Conservation (phyloP, 805 yeast species). For the Yamadazyma ubonensis region DNA sequence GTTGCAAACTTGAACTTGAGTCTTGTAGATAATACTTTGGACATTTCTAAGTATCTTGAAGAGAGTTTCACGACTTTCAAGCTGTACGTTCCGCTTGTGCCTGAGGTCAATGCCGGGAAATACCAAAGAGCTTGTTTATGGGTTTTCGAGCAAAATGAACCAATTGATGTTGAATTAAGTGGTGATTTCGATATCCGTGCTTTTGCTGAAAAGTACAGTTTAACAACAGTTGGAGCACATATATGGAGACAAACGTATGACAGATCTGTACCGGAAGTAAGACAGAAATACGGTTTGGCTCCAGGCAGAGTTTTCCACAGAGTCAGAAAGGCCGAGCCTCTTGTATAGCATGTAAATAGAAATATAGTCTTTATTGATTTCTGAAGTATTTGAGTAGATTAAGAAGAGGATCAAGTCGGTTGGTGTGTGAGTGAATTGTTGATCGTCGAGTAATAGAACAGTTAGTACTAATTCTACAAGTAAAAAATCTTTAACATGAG, state of each 20-base stretch:
- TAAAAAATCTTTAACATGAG: too few species aligned
- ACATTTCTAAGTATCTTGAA: conserved; percentile 37
- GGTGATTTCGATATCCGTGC: conserved; percentile 65
- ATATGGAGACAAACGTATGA: conserved; percentile 88
- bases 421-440: too few species aligned
- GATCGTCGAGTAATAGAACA: too few species aligned
- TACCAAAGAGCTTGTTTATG: conserved; percentile 82
- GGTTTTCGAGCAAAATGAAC: conserved; percentile 74
- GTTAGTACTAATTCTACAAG: too few species aligned
- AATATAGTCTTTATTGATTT: too few species aligned
- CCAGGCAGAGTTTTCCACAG: conserved; percentile 73
- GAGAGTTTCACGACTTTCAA: conserved; percentile 42
- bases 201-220: conserved; percentile 54
- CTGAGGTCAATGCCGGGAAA: conserved; percentile 79
- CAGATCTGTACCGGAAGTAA: conserved; percentile 62
- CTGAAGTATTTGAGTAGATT: too few species aligned
- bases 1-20: conserved; percentile 62
- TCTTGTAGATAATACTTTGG: conserved; percentile 57
- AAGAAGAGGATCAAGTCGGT: too few species aligned
- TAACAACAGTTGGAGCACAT: conserved; percentile 88
- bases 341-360: conserved; percentile 9
- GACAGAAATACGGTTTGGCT: conserved; percentile 71
- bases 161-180: conserved; percentile 13
- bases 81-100: conserved; percentile 76
- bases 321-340: conserved; percentile 43